Percentiles rank a stretch among this genome's conserved stretches.
Evolutionary conservation across 2,329 filamentous ascomycete species (phyloP).

Genomic region (Aspergillus uvarum): DNA sequence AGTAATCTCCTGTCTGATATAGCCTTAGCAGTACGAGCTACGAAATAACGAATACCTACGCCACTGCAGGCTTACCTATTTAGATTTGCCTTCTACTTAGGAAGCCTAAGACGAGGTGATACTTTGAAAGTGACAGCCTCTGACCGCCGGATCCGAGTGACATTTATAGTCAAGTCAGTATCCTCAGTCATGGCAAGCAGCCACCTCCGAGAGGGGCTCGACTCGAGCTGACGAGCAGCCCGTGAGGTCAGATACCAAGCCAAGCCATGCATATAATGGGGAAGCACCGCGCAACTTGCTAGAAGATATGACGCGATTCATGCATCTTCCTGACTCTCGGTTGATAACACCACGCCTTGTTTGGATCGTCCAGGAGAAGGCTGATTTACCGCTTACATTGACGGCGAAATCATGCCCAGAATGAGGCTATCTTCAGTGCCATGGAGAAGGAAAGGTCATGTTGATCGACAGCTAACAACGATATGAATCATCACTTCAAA

Average conservation of each 20-base stretch:
- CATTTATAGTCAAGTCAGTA: not conserved
- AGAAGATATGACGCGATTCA: too few relatives aligned
- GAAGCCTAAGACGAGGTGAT: not conserved
- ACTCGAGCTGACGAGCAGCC: not conserved
- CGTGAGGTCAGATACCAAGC: not conserved
- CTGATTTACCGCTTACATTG: not conserved
- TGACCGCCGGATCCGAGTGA: not conserved
- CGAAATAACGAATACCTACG: too few relatives aligned
- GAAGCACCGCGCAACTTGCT: not conserved
- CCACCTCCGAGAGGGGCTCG: not conserved
- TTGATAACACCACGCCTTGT: not conserved
- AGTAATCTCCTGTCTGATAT: not conserved
- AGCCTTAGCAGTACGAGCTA: too few relatives aligned
- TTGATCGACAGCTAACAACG: constrained; percentile 11
- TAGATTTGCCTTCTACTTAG: not conserved
- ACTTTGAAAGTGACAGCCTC: not conserved
- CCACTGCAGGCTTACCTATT: too few relatives aligned
- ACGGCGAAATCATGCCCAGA: not conserved
- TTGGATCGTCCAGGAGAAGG: not conserved
- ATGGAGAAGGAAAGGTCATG: not conserved
- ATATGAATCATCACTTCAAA: constrained; percentile 16
- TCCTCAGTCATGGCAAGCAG: not conserved
- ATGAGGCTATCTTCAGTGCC: not conserved
- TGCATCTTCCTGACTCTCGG: too few relatives aligned
- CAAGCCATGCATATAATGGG: not conserved